Percentiles rank a stretch among this genome's conserved stretches.
phyloP scores from a whole-genome alignment of 2,329 filamentous ascomycete species.

The Cordyceps farinosa region DNA sequence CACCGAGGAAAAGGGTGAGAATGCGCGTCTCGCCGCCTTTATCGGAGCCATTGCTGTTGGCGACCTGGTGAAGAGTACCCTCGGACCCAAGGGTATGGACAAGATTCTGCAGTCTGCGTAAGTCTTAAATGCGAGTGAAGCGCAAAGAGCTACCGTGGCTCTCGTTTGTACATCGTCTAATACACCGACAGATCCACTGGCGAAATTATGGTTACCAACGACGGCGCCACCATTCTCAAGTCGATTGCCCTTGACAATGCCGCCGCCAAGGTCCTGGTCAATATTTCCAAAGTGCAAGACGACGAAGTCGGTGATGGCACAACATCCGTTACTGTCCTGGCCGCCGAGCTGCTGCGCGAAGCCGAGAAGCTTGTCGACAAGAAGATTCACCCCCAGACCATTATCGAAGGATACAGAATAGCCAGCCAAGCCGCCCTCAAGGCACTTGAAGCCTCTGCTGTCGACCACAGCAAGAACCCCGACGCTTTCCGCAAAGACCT shows the following conservation, averaged over 20 bases:
- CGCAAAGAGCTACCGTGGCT: conserved; percentile 14
- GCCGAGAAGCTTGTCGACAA: conserved; percentile 96
- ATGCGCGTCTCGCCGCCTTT: conserved; percentile 97
- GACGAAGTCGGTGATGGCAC: conserved; percentile 98
- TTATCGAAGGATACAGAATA: conserved; percentile 98
- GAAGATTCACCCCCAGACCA: conserved; percentile 99
- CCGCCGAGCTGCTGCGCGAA: conserved; percentile 90
- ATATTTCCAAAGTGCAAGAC: conserved; percentile 98
- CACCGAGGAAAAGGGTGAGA: conserved; percentile 97
- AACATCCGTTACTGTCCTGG: conserved; percentile 93
- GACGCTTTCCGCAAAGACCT: conserved; percentile 87
- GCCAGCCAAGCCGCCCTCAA: conserved; percentile 83
- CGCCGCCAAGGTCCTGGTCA: conserved; percentile 95
- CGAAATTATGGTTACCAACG: conserved; percentile 98
- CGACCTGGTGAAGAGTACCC: conserved; percentile 93
- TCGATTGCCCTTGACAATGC: conserved; percentile 98
- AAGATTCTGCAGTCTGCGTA: conserved; percentile 96
- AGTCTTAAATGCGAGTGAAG: conserved; percentile 32
- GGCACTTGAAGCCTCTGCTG: conserved; percentile 77
- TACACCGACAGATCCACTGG: conserved; percentile 69
- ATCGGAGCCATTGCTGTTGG: conserved; percentile 97
- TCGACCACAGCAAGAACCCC: conserved; percentile 82
- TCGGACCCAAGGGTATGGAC: conserved; percentile 98
- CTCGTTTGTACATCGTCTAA: conserved; percentile 22
- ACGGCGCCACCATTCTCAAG: conserved; percentile 97